A percentile compares a stretch with the other conserved stretches of the same genome.
These are phyloP conservation scores for Chionographis japonica DNA, from an alignment of 106 monocot genomes.

Conservation along the genomic window DNA sequence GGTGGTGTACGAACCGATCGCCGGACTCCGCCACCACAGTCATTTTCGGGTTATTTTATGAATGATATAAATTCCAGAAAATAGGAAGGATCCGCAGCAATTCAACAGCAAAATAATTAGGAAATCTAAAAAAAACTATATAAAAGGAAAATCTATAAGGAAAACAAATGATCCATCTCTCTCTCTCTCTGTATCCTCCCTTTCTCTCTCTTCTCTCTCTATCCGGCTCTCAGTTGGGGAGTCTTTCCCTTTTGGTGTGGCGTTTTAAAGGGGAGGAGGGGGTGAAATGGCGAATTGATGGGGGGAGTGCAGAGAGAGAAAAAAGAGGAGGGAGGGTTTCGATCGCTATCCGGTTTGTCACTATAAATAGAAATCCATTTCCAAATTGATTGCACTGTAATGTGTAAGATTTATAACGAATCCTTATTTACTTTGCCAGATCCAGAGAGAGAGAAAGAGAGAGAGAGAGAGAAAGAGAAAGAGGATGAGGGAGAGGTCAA, in stretches of 20 bases:
- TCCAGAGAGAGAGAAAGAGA: neutral
- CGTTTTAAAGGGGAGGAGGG: no score
- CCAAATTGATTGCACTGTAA: neutral
- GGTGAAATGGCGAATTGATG: no score
- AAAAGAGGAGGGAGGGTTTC: neutral
- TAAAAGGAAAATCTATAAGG: no score
- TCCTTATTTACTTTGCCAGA: neutral
- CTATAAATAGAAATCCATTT: constrained; percentile 2
- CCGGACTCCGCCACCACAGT: constrained; percentile 45
- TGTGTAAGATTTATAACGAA: neutral
- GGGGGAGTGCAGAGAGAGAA: neutral
- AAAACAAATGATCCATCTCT: no score
- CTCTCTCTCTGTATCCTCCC: no score
- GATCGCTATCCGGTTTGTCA: neutral
- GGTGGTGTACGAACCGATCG: constrained; percentile 28
- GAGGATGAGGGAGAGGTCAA: no score
- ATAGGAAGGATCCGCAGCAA: neutral
- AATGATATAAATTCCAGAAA: neutral
- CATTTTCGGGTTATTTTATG: constrained; percentile 8
- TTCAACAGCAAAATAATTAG: neutral
- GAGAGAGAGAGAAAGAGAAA: no score
- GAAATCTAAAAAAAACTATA: no score
- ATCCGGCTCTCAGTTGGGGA: no score
- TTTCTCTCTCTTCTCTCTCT: no score
- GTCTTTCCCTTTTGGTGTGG: neutral